phyloP scores from a whole-genome alignment of 176 grass and related monocot genomes.

The Bonia amplexicaulis region DNA sequence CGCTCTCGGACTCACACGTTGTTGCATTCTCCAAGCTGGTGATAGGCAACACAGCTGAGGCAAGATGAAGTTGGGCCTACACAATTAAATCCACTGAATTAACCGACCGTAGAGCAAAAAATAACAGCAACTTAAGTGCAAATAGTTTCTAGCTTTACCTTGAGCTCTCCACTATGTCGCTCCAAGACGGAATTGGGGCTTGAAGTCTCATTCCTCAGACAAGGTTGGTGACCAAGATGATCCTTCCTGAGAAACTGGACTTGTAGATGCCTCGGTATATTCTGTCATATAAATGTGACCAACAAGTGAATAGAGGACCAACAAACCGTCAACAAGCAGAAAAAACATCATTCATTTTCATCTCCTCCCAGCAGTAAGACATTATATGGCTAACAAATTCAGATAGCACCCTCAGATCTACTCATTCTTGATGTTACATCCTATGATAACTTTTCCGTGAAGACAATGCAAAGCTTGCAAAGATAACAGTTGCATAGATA shows the following conservation, averaged over 20 bases:
- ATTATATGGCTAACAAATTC: neutral
- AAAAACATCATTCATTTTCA: neutral
- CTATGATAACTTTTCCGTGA: neutral
- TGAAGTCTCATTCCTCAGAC: conserved; percentile 48
- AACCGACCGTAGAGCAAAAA: neutral
- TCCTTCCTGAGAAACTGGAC: conserved; percentile 61
- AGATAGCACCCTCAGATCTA: neutral
- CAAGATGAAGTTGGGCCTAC: conserved; percentile 31
- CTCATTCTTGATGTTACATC: neutral
- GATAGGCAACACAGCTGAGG: conserved; percentile 22
- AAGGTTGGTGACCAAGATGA: conserved; percentile 24
- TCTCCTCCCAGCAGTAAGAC: neutral
- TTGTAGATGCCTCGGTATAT: conserved; percentile 62
- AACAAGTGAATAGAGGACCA: neutral
- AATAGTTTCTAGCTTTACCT: conserved; percentile 45
- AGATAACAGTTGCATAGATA: neutral
- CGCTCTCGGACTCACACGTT: conserved; percentile 60
- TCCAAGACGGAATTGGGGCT: conserved; percentile 80
- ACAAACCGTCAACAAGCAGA: neutral
- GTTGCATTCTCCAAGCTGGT: conserved; percentile 58
- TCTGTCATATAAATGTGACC: conserved; percentile 47
- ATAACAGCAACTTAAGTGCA: conserved; percentile 1
- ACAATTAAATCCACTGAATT: conserved; percentile 20
- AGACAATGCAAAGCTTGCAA: neutral
- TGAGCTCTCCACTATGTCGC: conserved; percentile 55